These are phyloP conservation scores for Phylloporus sp. DNA, from an alignment of 768 basidiomycete species.

Conservation along the genomic window DNA sequence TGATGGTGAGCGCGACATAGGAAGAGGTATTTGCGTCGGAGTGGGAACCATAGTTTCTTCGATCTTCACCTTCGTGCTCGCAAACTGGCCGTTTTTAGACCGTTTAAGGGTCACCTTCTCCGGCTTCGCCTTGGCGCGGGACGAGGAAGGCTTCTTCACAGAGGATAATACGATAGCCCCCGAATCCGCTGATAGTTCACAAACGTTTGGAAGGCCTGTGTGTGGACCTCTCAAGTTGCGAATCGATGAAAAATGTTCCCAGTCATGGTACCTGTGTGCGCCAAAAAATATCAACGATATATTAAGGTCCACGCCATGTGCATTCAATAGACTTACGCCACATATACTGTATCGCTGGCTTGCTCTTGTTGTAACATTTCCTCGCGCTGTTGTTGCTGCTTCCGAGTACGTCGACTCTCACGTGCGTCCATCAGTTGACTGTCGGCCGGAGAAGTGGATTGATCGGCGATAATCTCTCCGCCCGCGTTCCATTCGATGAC, in stretches of 20 bases:
- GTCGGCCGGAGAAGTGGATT: slow-evolving; percentile 24
- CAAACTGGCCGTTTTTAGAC: slow-evolving; percentile 23
- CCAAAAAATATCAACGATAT: slow-evolving; percentile 9
- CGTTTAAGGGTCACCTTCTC: slow-evolving; percentile 15
- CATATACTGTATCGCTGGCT: slow-evolving; percentile 55
- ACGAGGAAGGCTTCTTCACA: slow-evolving; percentile 31
- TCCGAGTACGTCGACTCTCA: slow-evolving; percentile 40
- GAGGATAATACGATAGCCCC: slow-evolving; percentile 29
- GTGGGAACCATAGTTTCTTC: slow-evolving; percentile 21
- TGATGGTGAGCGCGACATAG: slow-evolving; percentile 36
- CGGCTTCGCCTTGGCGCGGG: slow-evolving; percentile 27
- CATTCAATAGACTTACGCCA: slow-evolving; percentile 60
- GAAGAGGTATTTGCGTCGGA: slow-evolving; percentile 34
- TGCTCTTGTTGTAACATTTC: slow-evolving; percentile 19
- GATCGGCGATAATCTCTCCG: slow-evolving; percentile 35
- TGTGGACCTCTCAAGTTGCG: slow-evolving; percentile 84
- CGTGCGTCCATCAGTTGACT: slow-evolving; percentile 31
- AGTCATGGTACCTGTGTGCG: slow-evolving; percentile 71
- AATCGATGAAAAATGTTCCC: slow-evolving; percentile 95
- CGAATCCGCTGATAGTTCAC: slow-evolving; percentile 41
- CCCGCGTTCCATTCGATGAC: slow-evolving; percentile 79
- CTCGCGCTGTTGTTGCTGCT: slow-evolving; percentile 34
- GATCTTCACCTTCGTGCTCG: slow-evolving; percentile 16
- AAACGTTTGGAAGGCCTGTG: slow-evolving; percentile 61
- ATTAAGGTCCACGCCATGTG: slow-evolving; percentile 4